Conservation (phyloP, 2,329 filamentous ascomycete species). For the Pleomassaria siparia region DNA sequence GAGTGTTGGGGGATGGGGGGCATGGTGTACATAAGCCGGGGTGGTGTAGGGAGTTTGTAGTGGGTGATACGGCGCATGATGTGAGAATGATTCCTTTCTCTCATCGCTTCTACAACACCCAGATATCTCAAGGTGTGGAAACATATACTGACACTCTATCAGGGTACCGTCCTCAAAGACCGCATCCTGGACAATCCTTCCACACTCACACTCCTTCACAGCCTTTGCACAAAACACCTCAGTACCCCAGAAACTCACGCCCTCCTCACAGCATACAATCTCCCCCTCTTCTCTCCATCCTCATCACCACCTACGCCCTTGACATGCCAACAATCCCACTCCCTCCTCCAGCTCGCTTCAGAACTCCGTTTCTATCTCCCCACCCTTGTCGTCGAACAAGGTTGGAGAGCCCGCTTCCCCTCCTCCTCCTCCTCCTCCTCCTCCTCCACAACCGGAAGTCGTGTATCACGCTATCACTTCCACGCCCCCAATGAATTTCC, state of each 20-base stretch:
- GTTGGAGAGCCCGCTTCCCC: constrained; percentile 21
- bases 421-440: constrained; percentile 4
- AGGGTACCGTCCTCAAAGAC: constrained; percentile 26
- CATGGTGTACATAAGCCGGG: constrained; percentile 37
- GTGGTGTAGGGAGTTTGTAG: constrained; percentile 51
- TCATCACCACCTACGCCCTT: constrained; percentile 29
- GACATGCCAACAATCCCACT: constrained; percentile 26
- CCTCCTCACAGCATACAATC: constrained; percentile 41
- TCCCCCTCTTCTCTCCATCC: constrained; percentile 36
- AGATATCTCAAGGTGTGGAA: constrained; percentile 1
- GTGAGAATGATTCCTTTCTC: constrained; percentile 32
- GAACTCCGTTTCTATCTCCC: constrained; percentile 52
- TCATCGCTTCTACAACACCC: background rate
- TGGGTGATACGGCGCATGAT: constrained; percentile 53
- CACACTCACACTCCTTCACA: constrained; percentile 13
- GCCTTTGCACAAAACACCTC: constrained; percentile 19
- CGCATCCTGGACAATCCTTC: constrained; percentile 35
- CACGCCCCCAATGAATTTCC: constrained; percentile 30
- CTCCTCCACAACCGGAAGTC: background rate
- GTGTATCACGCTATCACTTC: constrained; percentile 27
- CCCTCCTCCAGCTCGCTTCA: constrained; percentile 40
- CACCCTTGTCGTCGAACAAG: constrained; percentile 39
- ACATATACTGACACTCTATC: constrained; percentile 20
- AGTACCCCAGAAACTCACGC: constrained; percentile 17
- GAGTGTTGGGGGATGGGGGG: constrained; percentile 16